Conservation (phyloP, 352 stramenopile genomes). For the Phytopythium mirpurense region DNA sequence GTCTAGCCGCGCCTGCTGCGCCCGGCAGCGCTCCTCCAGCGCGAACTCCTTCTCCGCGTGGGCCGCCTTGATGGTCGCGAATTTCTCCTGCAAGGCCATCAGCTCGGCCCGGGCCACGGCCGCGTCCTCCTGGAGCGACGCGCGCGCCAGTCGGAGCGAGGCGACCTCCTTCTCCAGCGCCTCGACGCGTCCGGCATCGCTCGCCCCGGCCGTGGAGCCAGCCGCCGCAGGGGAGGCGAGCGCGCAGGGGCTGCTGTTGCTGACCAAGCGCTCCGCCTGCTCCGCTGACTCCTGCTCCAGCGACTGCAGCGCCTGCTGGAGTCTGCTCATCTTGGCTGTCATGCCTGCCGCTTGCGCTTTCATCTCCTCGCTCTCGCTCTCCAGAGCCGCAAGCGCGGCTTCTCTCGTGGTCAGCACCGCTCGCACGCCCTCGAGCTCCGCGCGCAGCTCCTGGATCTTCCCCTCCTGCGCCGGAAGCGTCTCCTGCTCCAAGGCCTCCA, state of each 20-base stretch:
- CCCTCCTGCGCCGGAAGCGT: constrained; percentile 1
- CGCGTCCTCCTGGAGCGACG: constrained; percentile 17
- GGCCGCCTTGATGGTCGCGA: constrained; percentile 31
- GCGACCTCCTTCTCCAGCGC: constrained; percentile 21
- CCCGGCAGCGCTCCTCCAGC: constrained; percentile 22
- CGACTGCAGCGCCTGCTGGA: constrained; percentile 17
- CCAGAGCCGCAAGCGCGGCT: constrained; percentile 6
- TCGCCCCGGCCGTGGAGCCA: neutral
- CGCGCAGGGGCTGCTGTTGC: neutral
- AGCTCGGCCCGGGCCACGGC: constrained; percentile 16
- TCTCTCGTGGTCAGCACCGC: neutral
- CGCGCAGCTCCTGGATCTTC: neutral
- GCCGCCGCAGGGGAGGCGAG: neutral
- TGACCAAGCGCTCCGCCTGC: constrained; percentile 6
- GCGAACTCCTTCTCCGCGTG: constrained; percentile 37
- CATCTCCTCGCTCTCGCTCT: constrained; percentile 18
- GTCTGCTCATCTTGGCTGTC: constrained; percentile 18
- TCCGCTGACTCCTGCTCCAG: constrained; percentile 15
- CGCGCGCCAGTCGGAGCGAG: constrained; percentile 14
- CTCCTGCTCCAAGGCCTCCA: constrained; percentile 4
- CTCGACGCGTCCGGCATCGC: neutral
- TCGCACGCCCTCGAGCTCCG: neutral
- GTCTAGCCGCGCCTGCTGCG: constrained; percentile 21
- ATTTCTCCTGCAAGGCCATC: constrained; percentile 22
- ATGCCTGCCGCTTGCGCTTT: constrained; percentile 14